Evolutionary conservation across 805 yeast genomes (phyloP), one percentile per base, ranked within the genome.

Genomic region (Tetrapisispora namnaoensis): DNA sequence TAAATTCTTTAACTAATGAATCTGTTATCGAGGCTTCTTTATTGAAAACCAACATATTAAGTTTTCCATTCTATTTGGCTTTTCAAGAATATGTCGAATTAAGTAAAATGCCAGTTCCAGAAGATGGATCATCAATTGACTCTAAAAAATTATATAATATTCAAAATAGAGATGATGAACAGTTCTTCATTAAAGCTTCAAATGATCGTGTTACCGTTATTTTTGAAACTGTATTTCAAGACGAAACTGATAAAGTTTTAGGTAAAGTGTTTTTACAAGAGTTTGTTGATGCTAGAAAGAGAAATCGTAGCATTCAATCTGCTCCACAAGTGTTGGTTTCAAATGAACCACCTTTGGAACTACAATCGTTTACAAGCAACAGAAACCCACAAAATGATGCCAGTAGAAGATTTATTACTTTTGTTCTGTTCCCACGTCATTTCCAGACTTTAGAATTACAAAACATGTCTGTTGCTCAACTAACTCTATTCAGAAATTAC

Each of bases 261-360:
- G 95, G 95, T 40, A 87, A 83, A 66, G 95, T 88, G 36, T 88
- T 88, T 62, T 71, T 88, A 53, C 96, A 88, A 65, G 96, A 90
- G 70, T 90, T 90, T 66, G 95, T 89, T 42, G 97, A 90, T 66
- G 96, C 98, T 11, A 81, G 99, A 69, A 84, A 83, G 66, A 77
- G 96, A 66, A 86, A 86, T 64, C 79, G 96, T 67, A 85, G 95
- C 5, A 91, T 93, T 52, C 99, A 93, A 70, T 90, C 93, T 45
- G 97, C 98, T 1, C 99, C 99, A 17, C 99, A 93, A 72, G 99
- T 93, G 47, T 77, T 93, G 59, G 90, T 85, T 62, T 83, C 95
- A 6, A 89, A 83, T 63, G 96, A 87, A 58, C 87, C 97, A n/a
- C 99, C 99, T 9, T 74, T 88, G 60, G 99, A 93, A 65, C 75